phyloP scores from a whole-genome alignment of 2,329 filamentous ascomycete genomes.

The Pyricularia pennisetigena region DNA sequence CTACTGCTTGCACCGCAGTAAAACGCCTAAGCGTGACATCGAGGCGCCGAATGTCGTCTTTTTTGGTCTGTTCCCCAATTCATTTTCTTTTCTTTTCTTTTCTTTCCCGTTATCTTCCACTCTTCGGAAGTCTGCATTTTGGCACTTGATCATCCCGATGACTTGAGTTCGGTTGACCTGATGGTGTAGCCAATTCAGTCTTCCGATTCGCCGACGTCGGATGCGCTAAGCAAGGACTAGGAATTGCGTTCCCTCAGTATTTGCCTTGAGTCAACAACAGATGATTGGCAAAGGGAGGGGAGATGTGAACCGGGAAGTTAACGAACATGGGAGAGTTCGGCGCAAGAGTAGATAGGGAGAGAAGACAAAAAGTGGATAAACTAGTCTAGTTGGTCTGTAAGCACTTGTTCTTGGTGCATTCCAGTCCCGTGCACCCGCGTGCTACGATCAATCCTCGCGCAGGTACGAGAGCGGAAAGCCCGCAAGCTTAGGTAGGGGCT shows the following conservation, averaged over 20 bases:
- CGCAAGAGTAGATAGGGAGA: not conserved
- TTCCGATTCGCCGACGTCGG: not conserved
- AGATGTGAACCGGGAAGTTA: not conserved
- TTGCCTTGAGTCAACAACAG: not conserved
- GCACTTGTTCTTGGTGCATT: not conserved
- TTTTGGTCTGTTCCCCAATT: not conserved
- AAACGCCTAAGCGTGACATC: not conserved
- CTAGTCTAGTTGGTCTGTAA: not conserved
- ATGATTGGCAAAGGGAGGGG: not conserved
- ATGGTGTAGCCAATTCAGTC: not conserved
- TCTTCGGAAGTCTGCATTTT: not conserved
- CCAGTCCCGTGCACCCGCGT: not conserved
- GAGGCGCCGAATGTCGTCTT: not conserved
- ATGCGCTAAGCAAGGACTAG: not conserved
- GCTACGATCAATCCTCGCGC: not conserved
- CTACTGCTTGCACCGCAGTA: not conserved
- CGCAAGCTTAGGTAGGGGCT: not conserved
- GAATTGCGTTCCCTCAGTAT: not conserved
- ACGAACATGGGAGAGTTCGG: not conserved
- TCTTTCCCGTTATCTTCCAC: not conserved
- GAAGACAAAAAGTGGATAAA: not conserved
- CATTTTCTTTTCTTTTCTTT: not conserved
- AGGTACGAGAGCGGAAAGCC: not conserved
- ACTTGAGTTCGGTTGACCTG: not conserved
- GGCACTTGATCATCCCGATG: not conserved